These are phyloP conservation scores for Xanthoparmelia taractica DNA, from an alignment of 495 filamentous ascomycete species.

Conservation along the genomic window DNA sequence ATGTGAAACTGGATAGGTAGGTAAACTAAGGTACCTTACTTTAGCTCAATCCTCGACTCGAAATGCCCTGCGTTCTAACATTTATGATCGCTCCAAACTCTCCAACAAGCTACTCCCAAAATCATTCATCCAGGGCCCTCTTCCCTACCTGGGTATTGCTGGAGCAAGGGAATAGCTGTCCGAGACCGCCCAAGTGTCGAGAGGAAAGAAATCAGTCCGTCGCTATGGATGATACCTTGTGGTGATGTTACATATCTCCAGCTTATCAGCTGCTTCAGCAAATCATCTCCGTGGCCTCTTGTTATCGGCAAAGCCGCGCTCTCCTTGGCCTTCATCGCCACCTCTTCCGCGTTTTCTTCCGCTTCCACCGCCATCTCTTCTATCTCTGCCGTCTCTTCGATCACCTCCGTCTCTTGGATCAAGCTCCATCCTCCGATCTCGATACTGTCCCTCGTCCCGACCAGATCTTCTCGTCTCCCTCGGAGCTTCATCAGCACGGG, in stretches of 20 bases:
- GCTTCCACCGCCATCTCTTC: slow-evolving; percentile 22
- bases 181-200: neutral
- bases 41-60: neutral
- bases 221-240: neutral
- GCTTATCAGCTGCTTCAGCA: neutral
- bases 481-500: slow-evolving; percentile 9
- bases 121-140: neutral
- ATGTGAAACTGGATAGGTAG: neutral
- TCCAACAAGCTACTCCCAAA: too few species aligned
- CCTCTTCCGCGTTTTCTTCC: slow-evolving; percentile 24
- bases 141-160: neutral
- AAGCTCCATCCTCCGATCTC: slow-evolving; percentile 16
- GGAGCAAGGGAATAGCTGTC: neutral
- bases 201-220: neutral
- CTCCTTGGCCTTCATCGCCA: slow-evolving; percentile 17
- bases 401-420: slow-evolving; percentile 20
- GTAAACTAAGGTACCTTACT: too few species aligned
- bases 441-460: slow-evolving; percentile 14
- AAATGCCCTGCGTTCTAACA: neutral
- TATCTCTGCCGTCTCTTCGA: slow-evolving; percentile 21
- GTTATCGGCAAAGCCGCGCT: slow-evolving; percentile 18
- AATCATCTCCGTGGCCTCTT: slow-evolving; percentile 25
- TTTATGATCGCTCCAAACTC: neutral
- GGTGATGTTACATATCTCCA: slow-evolving; percentile 8
- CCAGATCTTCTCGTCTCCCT: slow-evolving; percentile 19